Conservation (phyloP, 1,284 basidiomycete genomes). For the Puccinia horiana region DNA sequence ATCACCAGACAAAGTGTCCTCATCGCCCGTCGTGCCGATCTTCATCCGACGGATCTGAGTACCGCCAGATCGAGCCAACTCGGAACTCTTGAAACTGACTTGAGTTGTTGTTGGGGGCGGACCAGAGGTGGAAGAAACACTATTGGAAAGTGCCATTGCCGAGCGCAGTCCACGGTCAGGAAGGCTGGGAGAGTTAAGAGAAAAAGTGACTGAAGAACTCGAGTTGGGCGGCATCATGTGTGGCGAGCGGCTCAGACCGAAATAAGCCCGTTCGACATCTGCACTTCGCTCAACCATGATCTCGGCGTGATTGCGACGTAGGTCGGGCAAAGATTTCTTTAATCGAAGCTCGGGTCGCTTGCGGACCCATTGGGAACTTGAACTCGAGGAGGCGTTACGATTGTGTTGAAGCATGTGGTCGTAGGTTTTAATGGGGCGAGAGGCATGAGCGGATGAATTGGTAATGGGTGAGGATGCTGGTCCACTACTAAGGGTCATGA, state of each 20-base stretch:
- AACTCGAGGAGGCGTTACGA: conserved; percentile 38
- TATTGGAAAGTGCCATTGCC: conserved; percentile 2
- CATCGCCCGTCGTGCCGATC: conserved; percentile 65
- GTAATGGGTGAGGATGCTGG: neutral
- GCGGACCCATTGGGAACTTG: conserved; percentile 35
- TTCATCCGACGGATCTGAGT: conserved; percentile 62
- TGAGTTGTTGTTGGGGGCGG: conserved; percentile 18
- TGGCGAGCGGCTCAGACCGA: conserved; percentile 13
- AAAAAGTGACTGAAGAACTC: conserved; percentile 19
- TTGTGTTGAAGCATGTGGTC: conserved; percentile 36
- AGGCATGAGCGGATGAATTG: neutral
- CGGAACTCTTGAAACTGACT: conserved; percentile 52
- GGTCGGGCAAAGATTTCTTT: conserved; percentile 85
- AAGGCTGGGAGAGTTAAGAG: conserved; percentile 34
- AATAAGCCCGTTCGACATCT: conserved; percentile 43
- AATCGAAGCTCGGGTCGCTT: conserved; percentile 53
- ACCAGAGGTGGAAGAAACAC: too few relatives aligned
- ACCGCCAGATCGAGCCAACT: conserved; percentile 60
- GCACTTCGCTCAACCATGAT: conserved; percentile 46
- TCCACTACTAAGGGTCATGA: neutral
- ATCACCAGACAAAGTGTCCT: conserved; percentile 65
- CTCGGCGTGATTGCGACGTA: conserved; percentile 65
- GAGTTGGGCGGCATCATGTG: conserved; percentile 29
- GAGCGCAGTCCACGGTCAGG: conserved; percentile 12
- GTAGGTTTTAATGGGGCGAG: neutral